These are phyloP conservation scores for Kwoniella sp. DNA, from an alignment of 768 basidiomycete genomes.

Conservation along the genomic window DNA sequence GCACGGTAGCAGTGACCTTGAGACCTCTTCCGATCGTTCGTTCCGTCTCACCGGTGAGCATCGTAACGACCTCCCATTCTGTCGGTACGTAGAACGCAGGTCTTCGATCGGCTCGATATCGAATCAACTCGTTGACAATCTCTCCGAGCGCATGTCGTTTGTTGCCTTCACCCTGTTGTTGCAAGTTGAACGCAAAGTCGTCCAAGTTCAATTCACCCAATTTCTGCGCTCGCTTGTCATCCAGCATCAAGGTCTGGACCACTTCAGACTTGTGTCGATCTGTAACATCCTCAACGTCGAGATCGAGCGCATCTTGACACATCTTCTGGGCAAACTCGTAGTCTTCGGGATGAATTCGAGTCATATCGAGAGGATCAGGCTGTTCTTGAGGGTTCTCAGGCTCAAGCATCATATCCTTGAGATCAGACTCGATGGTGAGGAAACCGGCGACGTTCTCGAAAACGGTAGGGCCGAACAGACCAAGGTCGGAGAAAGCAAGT, in stretches of 20 bases:
- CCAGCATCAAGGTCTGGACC: slow-evolving; percentile 81
- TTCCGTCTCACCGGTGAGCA: slow-evolving; percentile 90
- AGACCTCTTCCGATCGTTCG: slow-evolving; percentile 75
- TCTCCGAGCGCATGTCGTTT: slow-evolving; percentile 87
- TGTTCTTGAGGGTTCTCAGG: slow-evolving; percentile 70
- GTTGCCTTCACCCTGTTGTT: slow-evolving; percentile 73
- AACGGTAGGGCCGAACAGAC: slow-evolving; percentile 78
- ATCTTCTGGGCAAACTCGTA: slow-evolving; percentile 97
- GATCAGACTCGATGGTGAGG: slow-evolving; percentile 66
- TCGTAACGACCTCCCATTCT: slow-evolving; percentile 82
- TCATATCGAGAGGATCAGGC: slow-evolving; percentile 88
- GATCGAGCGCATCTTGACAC: slow-evolving; percentile 93
- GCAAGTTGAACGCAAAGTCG: slow-evolving; percentile 91
- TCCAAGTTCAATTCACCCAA: slow-evolving; percentile 88
- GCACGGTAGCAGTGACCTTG: slow-evolving; percentile 63
- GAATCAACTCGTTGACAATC: slow-evolving; percentile 80
- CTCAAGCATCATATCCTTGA: slow-evolving; percentile 61
- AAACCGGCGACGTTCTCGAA: slow-evolving; percentile 81
- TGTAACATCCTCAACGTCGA: slow-evolving; percentile 95
- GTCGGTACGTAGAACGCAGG: slow-evolving; percentile 65
- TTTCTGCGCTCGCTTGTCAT: slow-evolving; percentile 74
- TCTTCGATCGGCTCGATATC: slow-evolving; percentile 77
- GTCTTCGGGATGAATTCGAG: slow-evolving; percentile 95
- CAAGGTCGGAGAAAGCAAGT: slow-evolving; percentile 79
- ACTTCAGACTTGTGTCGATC: slow-evolving; percentile 89